A percentile compares a stretch with the other conserved stretches of the same genome.
These are phyloP conservation scores for Sorghum bicolor DNA, from an alignment of 176 grass and related monocot species.

Conservation along the genomic window DNA sequence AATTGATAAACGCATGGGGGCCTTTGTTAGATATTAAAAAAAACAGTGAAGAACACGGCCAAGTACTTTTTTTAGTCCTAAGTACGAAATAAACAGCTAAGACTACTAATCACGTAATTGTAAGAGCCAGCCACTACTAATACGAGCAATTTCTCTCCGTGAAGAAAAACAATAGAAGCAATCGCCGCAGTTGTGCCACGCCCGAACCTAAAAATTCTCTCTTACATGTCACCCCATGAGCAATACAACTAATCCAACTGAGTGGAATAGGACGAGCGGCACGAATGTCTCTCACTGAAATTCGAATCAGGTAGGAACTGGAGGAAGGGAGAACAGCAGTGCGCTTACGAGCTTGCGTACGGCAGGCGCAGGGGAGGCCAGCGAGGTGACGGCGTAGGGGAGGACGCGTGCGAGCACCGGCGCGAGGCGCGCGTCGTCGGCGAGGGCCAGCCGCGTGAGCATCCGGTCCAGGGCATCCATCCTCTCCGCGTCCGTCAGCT, in stretches of 20 bases:
- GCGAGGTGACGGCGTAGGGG: conserved; percentile 81
- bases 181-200: background rate
- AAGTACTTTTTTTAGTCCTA: background rate
- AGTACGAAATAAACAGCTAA: background rate
- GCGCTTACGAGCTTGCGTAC: conserved; percentile 71
- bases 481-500: conserved; percentile 63
- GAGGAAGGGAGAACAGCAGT: too few species aligned
- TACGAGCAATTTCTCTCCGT: background rate
- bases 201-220: background rate
- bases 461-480: conserved; percentile 74
- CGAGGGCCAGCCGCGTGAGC: conserved; percentile 82
- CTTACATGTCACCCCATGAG: background rate
- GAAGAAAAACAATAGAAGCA: background rate
- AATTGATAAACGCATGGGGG: background rate
- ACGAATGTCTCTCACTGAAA: background rate
- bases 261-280: background rate
- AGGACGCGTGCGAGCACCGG: conserved; percentile 70
- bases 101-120: background rate
- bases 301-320: background rate
- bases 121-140: background rate
- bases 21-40: background rate
- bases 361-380: conserved; percentile 63
- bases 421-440: conserved; percentile 73
- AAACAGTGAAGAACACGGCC: background rate
- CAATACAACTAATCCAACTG: background rate